Evolutionary conservation across 441 rosid species (phyloP), one percentile per base, ranked within the genome.

Genomic region (Rhodomyrtus psidioides): DNA sequence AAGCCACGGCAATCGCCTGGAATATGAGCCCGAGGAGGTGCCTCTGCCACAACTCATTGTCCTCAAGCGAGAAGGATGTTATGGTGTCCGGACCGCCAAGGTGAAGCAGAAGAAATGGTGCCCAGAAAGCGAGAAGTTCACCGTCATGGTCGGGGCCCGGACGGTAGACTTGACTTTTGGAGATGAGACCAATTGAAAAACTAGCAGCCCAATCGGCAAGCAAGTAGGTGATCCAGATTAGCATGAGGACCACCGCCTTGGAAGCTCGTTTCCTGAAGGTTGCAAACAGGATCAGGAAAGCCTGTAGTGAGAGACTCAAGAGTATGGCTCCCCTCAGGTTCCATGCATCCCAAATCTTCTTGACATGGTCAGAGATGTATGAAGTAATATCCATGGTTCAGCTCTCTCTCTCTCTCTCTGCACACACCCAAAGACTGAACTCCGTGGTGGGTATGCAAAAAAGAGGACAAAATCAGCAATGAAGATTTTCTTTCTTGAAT

Each of bases 51-150:
- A 94, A 86, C 23, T 90, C 91, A 83, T 94, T 94, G 82, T 93
- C 96, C 85, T 93, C 92, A 4, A 93, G 91, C 39, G 96, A 89
- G 55, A 92, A 87, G 10, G 95, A 94, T 15, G 96, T 92, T n/a
- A 94, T 93, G 10, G 95, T 92, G 89, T 91, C 96, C 4, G 96
- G 95, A 12, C 95, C 95, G 24, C 96, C 96, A n/a, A 92, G 95
- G 83, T 94, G 96, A 12, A 94, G 70, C 65, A 94, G 76, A 76
- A 94, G 93, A 62, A 93, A 93, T 0, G 95, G 95, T 27, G 93
- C 93, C 96, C 96, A 94, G 75, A 94, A 86, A 12, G 94, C 94
- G 46, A 92, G 85, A 55, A 94, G 88, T 42, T 90, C n/a, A n/a
- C n/a, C 88, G 1, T 49, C 75, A 10, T n/a, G 7, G 26, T 82